Evolutionary conservation across 306 rosid species (phyloP), one percentile per base, ranked within the genome.

Genomic region (Luffa aegyptiaca): DNA sequence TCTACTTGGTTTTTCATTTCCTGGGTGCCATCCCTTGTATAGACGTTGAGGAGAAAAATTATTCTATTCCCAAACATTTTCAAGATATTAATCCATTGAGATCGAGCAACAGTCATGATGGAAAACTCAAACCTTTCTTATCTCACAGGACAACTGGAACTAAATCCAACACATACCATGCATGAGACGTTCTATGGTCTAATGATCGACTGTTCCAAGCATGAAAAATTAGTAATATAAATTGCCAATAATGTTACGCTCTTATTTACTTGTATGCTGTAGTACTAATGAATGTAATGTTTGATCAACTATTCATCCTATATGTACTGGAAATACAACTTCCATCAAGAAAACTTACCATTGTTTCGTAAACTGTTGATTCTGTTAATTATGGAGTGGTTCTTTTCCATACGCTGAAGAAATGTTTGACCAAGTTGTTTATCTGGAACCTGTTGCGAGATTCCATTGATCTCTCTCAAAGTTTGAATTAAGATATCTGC

Each of bases 401-500:
- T 86, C 86, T 84, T 91, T 66, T 91, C 94, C 82, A 90, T 83
- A 77, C 81, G 84, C 82, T 90, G 99, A 85, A 96, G 96, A 88
- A 96, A 90, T 45, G 94, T 89, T 80, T 86, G 84, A 78, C 84
- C 83, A 82, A n/a, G 86, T 66, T 90, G 91, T 81, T 64, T 87
- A 81, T 89, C 91, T 77, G 59, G 86, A 82, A 79, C 81, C n/a
- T 80, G 58, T 55, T 82, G 80, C 58, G 98, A 86, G 68, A 86
- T 85, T 51, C 90, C 92, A 84, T 90, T 88, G 80, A 96, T 89
- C 85, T 93, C 96, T 88, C 94, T 89, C 76, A 96, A 85, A 57
- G 92, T 90, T 84, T 91, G 94, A 84, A 92, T 90, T 85, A 96
- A 84, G 55, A 96, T 89, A 87, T 96, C 99, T 44, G 91, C 93